Conservation (phyloP, 2,329 filamentous ascomycete genomes). For the Penicillium janthinellum region DNA sequence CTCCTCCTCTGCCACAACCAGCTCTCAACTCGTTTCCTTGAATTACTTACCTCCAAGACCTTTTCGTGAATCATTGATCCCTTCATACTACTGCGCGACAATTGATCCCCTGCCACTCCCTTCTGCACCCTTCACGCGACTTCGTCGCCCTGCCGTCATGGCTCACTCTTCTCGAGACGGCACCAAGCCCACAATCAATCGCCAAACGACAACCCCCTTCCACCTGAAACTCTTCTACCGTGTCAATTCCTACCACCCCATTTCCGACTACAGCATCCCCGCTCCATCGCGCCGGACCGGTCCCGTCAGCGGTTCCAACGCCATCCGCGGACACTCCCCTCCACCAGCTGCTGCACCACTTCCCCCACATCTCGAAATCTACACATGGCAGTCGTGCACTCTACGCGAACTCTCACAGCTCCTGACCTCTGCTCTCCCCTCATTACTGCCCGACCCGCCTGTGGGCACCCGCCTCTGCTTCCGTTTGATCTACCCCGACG, state of each 20-base stretch:
- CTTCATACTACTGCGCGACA: neutral
- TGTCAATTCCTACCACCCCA: constrained; percentile 67
- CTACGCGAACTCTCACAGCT: constrained; percentile 79
- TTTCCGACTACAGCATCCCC: constrained; percentile 44
- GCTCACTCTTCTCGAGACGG: constrained; percentile 31
- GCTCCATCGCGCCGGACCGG: constrained; percentile 27
- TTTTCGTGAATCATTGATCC: neutral
- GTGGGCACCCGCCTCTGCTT: constrained; percentile 85
- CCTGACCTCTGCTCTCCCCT: constrained; percentile 68
- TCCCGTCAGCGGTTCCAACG: constrained; percentile 45
- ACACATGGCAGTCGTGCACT: constrained; percentile 83
- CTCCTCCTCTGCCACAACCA: neutral
- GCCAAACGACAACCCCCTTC: constrained; percentile 75
- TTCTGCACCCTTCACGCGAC: neutral
- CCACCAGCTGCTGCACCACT: constrained; percentile 62
- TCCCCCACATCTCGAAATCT: constrained; percentile 72
- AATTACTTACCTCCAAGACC: neutral
- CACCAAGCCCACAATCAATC: constrained; percentile 57
- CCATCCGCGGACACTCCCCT: constrained; percentile 33
- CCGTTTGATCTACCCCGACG: constrained; percentile 81
- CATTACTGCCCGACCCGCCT: constrained; percentile 70
- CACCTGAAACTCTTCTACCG: constrained; percentile 84
- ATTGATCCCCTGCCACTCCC: neutral
- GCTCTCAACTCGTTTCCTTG: neutral
- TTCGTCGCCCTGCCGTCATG: constrained; percentile 14